Evolutionary conservation across 2,329 filamentous ascomycete species (phyloP).

Genomic region (Colletotrichum sublineola): DNA sequence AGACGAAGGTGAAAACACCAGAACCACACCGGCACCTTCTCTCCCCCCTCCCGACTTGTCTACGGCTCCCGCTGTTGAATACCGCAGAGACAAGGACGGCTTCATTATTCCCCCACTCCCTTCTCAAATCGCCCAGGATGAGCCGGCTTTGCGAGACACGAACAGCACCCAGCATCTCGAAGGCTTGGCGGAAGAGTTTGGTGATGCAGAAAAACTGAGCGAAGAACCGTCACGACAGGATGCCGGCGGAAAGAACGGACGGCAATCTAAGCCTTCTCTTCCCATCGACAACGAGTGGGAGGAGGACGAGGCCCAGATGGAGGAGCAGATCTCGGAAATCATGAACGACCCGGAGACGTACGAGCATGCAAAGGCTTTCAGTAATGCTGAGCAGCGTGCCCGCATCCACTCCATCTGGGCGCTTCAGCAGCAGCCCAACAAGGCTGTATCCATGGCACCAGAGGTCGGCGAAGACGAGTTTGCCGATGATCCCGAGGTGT

Average conservation of each 20-base stretch:
- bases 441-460: conserved; percentile 68
- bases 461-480: conserved; percentile 87
- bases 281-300: conserved; percentile 74
- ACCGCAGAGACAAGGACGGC: conserved; percentile 43
- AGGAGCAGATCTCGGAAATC: conserved; percentile 78
- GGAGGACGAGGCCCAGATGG: conserved; percentile 73
- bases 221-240: conserved; percentile 20
- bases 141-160: conserved; percentile 35
- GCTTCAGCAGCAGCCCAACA: conserved; percentile 61
- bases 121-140: conserved; percentile 34
- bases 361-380: conserved; percentile 69
- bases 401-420: conserved; percentile 66
- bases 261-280: conserved; percentile 57
- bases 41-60: conserved; percentile 43
- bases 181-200: conserved; percentile 39
- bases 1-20: conserved; percentile 49
- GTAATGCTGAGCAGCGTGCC: conserved; percentile 68
- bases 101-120: conserved; percentile 42
- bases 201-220: conserved; percentile 22
- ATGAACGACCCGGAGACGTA: conserved; percentile 72
- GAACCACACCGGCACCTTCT: conserved; percentile 35
- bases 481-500: conserved; percentile 88
- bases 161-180: conserved; percentile 38
- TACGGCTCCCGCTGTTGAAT: conserved; percentile 45
- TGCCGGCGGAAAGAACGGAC: conserved; percentile 4